Base-by-base conservation (phyloP, 257 asterid genomes). In the Solanum tarapatanum region DNA sequence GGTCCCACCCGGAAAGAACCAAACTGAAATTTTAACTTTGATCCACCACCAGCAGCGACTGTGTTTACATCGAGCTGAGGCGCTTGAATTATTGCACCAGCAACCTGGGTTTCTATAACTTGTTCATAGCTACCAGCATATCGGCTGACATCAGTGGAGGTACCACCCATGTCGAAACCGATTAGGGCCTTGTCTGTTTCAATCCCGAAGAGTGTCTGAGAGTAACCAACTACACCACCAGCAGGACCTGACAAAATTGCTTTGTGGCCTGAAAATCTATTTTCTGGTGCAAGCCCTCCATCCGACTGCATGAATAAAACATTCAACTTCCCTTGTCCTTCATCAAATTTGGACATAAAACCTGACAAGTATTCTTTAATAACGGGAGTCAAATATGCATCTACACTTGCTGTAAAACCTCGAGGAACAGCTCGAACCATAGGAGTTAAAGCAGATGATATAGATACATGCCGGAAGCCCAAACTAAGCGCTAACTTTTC, bases 381-480 rank as follows among this genome's bases (percentile, higher is more conserved):
- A 74, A 97, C 99, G 4, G 99, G 99, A 64, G 99, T 97, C 87
- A 97, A 92, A 90, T 97, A 97, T 4, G 99, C 99, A 86, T 97
- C 99, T 72, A 95, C 99, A 55, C 98, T 94, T 2, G 99, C 99
- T 19, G 99, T 97, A 88, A 94, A 94, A 84, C 99, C 99, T 76
- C 99, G 98, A 86, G 99, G 99, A 69, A 97, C 98, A 64, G 97
- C 99, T 85, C 99, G 97, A 88, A 95, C 96, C 99, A 97, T 97
- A 70, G 99, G 99, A 86, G 97, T 95, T 92, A 97, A 89, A 88
- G 98, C 95, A 36, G 98, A 95, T 66, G 99, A 97, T 87, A 97
- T 87, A 14, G 99, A 97, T 89, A 97, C 98, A 32, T 97, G 99
- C 83, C 91, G 93, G 91, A 97, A 97, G 72, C 99, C 99, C 94